These are phyloP conservation scores for Calonectria pseudoreteaudii DNA, from an alignment of 2,329 filamentous ascomycete species.

Conservation along the genomic window DNA sequence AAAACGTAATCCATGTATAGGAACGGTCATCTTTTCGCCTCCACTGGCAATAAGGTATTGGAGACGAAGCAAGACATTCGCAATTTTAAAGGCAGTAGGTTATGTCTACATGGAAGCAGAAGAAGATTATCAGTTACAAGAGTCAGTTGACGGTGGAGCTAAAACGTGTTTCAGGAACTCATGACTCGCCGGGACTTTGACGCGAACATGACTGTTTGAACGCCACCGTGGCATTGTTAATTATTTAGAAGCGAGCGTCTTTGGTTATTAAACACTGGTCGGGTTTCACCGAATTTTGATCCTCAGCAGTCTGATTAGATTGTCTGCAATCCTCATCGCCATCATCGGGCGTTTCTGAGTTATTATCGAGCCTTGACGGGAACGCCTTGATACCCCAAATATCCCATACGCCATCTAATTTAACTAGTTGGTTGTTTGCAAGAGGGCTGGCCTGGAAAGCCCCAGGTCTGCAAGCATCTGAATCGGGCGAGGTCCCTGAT, in stretches of 20 bases:
- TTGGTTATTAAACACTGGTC: neutral
- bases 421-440: neutral
- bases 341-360: neutral
- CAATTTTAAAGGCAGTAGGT: too few species aligned
- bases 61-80: neutral
- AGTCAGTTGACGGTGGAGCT: neutral
- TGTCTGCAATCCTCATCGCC: neutral
- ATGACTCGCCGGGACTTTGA: neutral
- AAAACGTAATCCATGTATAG: neutral
- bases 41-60: neutral
- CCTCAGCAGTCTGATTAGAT: neutral
- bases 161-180: neutral
- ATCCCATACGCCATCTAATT: neutral
- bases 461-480: neutral
- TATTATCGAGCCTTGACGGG: neutral
- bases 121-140: neutral
- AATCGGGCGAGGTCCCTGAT: neutral
- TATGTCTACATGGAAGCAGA: neutral
- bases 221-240: neutral
- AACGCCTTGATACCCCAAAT: neutral
- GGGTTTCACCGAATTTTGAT: neutral
- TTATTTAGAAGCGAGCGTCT: neutral
- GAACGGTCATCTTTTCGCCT: neutral
- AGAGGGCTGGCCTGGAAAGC: neutral
- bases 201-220: neutral